Evolutionary conservation across 345 rosid species (phyloP), one percentile per base, ranked within the genome.

Genomic region (Nephelium lappaceum): DNA sequence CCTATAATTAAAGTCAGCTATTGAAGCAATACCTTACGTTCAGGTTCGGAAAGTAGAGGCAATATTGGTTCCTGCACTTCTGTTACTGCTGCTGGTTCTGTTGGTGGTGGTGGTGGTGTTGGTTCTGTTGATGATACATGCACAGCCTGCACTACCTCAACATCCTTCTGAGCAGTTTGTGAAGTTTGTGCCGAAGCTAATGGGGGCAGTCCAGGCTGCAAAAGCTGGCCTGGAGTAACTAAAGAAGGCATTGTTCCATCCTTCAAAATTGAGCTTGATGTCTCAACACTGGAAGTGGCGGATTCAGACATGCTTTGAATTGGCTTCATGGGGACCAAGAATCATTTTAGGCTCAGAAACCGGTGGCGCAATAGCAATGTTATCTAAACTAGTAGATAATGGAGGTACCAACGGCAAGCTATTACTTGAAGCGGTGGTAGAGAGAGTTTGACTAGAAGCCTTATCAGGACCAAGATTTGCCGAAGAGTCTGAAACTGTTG

Each of bases 191-290:
- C 68, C 27, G 74, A 65, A 24, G 81, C 68, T 42, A 77, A 72
- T 49, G 74, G 38, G 5, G 80, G 36, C 62, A 70, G 65, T 55
- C 76, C 86, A 79, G 84, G 71, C 75, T 81, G 86, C 62, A 81
- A 64, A 36, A 85, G 78, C 58, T 85, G 84, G 45, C 84, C 88
- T 0, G 86, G 88, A 39, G 86, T 85, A 21, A 85, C 81, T 72
- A 85, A 75, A 39, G 88, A 73, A 69, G 76, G 86, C n/a, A 64
- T 53, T 24, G 65, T 36, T 53, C 78, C 78, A 45, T 86, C 88
- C 38, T 67, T 74, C 31, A 71, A 64, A 71, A 74, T 47, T 0
- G 85, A 77, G 62, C 60, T 81, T 31, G 83, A 69, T 31, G 74
- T 47, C 74, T 73, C 77, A 16, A 38, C 39, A 69, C 45, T 19